Conservation (phyloP, 495 filamentous ascomycete species). For the Aspergillus asperescens region DNA sequence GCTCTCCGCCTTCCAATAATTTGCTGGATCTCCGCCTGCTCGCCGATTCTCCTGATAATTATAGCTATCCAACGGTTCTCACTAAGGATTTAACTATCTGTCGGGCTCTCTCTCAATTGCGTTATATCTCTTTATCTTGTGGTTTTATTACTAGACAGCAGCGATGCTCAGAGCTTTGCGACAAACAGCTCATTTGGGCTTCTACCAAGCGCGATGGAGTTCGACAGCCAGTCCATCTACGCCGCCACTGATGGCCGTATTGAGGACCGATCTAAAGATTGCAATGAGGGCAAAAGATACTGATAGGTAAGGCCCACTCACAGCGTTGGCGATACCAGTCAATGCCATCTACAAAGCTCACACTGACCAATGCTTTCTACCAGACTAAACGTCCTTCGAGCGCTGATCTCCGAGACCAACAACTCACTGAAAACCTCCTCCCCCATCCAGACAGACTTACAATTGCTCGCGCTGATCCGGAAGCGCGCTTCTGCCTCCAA, state of each 20-base stretch:
- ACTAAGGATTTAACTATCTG: too few relatives aligned
- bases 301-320: slow-evolving; percentile 32
- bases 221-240: slow-evolving; percentile 36
- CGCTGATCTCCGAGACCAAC: slow-evolving; percentile 57
- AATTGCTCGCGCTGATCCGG: slow-evolving; percentile 53
- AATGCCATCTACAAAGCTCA: background rate
- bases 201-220: slow-evolving; percentile 37
- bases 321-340: background rate
- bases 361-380: background rate
- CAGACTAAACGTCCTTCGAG: slow-evolving; percentile 54
- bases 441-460: slow-evolving; percentile 53
- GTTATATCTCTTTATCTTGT: background rate
- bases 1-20: slow-evolving; percentile 29
- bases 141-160: background rate
- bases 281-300: slow-evolving; percentile 60
- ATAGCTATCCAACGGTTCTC: background rate
- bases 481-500: slow-evolving; percentile 48
- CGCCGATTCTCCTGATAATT: slow-evolving; percentile 1
- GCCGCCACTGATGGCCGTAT: slow-evolving; percentile 45
- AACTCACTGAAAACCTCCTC: slow-evolving; percentile 55
- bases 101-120: background rate
- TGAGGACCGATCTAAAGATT: slow-evolving; percentile 54
- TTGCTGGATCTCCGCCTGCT: slow-evolving; percentile 9
- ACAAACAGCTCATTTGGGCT: slow-evolving; percentile 22
- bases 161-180: slow-evolving; percentile 30